Percentiles rank a stretch among this genome's conserved stretches.
Evolutionary conservation across 1,284 basidiomycete species (phyloP).

Genomic region (Microbotryum lychnidis-dioicae): DNA sequence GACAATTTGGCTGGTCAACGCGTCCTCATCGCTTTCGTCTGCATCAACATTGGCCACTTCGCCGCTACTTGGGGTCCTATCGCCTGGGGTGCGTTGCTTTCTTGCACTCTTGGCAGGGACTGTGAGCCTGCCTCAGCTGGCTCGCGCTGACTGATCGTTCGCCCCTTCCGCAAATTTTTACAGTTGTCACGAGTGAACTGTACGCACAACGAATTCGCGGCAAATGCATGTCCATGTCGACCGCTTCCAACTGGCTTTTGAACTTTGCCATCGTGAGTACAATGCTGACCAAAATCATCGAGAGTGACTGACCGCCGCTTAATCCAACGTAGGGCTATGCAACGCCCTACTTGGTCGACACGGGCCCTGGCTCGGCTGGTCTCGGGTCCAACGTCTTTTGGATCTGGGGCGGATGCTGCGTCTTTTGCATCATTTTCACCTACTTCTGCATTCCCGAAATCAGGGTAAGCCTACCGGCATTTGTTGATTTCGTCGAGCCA

Average conservation of each 20-base stretch:
- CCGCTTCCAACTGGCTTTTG: constrained; percentile 41
- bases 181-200: no score
- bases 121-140: no score
- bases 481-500: no score
- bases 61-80: constrained; percentile 35
- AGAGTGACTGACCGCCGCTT: constrained; percentile 17
- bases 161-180: constrained; percentile 1
- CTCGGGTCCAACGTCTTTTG: constrained; percentile 35
- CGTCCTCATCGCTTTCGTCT: constrained; percentile 37
- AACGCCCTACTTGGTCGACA: neutral
- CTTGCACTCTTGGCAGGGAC: no score
- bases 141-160: constrained; percentile 3
- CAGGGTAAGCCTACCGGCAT: constrained; percentile 6
- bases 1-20: constrained; percentile 33
- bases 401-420: constrained; percentile 35
- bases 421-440: constrained; percentile 14
- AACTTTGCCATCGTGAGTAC: constrained; percentile 38
- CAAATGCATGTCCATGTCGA: constrained; percentile 36
- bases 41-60: constrained; percentile 38
- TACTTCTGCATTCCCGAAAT: constrained; percentile 39
- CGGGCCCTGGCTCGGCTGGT: neutral
- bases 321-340: constrained; percentile 12
- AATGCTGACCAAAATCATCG: neutral
- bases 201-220: constrained; percentile 21
- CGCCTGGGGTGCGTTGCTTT: constrained; percentile 29